Percentiles rank a stretch among this genome's conserved stretches.
Evolutionary conservation across 306 rosid genomes (phyloP).

Genomic region (Pyrus communis): DNA sequence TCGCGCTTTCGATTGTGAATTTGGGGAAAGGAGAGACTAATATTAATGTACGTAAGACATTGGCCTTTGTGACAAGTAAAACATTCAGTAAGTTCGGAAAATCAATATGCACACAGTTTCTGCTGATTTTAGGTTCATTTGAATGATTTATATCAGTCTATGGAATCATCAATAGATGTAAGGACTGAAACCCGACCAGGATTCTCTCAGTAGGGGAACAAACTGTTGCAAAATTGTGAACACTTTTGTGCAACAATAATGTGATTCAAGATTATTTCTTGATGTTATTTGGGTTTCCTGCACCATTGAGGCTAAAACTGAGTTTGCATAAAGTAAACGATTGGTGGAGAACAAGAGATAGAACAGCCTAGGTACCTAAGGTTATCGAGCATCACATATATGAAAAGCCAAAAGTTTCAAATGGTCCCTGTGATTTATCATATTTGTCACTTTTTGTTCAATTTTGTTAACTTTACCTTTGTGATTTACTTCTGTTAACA

Average conservation of each 20-base stretch:
- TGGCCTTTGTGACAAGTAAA: background rate
- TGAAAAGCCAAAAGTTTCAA: background rate
- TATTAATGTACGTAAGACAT: background rate
- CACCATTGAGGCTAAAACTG: background rate
- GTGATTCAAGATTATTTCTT: background rate
- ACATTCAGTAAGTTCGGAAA: too few relatives aligned
- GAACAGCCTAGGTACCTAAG: background rate
- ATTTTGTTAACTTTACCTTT: too few relatives aligned
- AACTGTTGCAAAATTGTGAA: background rate
- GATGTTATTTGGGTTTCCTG: background rate
- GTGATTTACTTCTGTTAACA: too few relatives aligned
- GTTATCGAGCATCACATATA: background rate
- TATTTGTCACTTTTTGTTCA: too few relatives aligned
- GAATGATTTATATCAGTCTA: background rate
- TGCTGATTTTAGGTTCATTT: background rate
- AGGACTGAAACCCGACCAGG: background rate
- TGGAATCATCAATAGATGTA: background rate
- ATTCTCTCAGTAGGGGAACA: background rate
- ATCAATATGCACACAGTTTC: background rate
- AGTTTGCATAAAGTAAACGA: background rate
- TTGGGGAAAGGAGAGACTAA: background rate
- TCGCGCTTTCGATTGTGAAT: background rate
- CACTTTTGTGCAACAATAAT: background rate
- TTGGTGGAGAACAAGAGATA: background rate
- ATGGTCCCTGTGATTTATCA: too few relatives aligned